Evolutionary conservation across 768 basidiomycete species (phyloP).

Genomic region (Gelatoporia subvermispora): DNA sequence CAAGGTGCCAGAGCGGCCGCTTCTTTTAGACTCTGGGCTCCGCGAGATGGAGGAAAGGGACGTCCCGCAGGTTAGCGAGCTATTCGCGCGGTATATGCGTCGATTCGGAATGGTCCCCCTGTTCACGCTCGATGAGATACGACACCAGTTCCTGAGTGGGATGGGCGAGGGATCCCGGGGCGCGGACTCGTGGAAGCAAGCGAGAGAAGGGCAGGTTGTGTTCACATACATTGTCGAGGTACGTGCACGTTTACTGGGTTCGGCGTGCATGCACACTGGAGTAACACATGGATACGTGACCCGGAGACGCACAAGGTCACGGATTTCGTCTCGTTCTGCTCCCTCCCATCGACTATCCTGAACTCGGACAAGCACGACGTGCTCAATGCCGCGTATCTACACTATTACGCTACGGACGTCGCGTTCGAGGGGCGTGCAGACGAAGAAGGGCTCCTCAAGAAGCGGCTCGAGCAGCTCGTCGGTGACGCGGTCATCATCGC

Average conservation of each 20-base stretch:
- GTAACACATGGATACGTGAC: conserved; percentile 45
- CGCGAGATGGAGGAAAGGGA: conserved; percentile 88
- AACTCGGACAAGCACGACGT: conserved; percentile 61
- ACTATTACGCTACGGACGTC: conserved; percentile 88
- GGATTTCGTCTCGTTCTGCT: conserved; percentile 96
- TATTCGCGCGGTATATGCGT: conserved; percentile 75
- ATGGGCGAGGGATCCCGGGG: conserved; percentile 48
- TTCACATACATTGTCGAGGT: conserved; percentile 98
- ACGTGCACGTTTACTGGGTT: background rate
- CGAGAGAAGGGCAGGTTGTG: conserved; percentile 74
- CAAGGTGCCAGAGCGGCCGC: conserved; percentile 52
- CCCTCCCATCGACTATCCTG: conserved; percentile 91
- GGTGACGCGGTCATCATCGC: conserved; percentile 81
- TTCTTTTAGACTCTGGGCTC: conserved; percentile 49
- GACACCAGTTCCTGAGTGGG: conserved; percentile 88
- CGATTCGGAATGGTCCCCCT: conserved; percentile 81
- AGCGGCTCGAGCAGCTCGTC: conserved; percentile 66
- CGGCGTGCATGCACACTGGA: background rate
- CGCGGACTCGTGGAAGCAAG: conserved; percentile 41
- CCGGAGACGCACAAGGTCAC: conserved; percentile 79
- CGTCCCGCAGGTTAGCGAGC: conserved; percentile 58
- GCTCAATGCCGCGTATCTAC: conserved; percentile 92
- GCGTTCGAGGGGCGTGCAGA: conserved; percentile 62
- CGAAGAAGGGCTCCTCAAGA: conserved; percentile 55
- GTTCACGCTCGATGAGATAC: conserved; percentile 71